Conservation (phyloP, 495 filamentous ascomycete species). For the Annulohypoxylon stygium region DNA sequence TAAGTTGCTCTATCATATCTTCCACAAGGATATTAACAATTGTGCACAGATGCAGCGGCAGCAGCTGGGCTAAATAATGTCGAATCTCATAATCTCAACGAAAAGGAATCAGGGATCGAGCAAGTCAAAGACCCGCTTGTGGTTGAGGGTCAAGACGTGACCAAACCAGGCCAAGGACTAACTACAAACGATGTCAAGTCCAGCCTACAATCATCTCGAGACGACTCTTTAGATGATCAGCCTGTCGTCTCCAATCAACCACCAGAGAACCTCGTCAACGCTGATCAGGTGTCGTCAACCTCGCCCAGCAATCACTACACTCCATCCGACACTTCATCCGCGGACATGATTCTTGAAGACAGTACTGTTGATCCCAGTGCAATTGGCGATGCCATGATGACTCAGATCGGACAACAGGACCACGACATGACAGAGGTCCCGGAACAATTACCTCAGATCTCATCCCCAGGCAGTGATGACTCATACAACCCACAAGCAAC, state of each 20-base stretch:
- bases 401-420: constrained; percentile 18
- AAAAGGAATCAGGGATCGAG: constrained; percentile 3
- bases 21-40: constrained; percentile 22
- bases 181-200: neutral
- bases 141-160: constrained; percentile 17
- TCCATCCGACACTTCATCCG: neutral
- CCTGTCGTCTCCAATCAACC: neutral
- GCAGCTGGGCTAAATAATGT: constrained; percentile 1
- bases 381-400: neutral
- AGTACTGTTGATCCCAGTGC: neutral
- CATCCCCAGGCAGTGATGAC: constrained; percentile 33
- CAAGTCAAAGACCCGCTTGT: constrained; percentile 18
- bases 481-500: constrained; percentile 26
- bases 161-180: constrained; percentile 1
- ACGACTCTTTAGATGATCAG: neutral
- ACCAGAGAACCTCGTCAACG: neutral
- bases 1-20: constrained; percentile 8
- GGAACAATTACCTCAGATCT: constrained; percentile 18
- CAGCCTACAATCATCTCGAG: neutral
- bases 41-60: neutral
- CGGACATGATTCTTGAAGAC: neutral
- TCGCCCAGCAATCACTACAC: neutral
- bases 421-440: constrained; percentile 7
- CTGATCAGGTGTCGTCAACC: neutral
- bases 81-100: constrained; percentile 17